phyloP scores from a whole-genome alignment of 768 basidiomycete genomes.

The Gelatoporia subvermispora region DNA sequence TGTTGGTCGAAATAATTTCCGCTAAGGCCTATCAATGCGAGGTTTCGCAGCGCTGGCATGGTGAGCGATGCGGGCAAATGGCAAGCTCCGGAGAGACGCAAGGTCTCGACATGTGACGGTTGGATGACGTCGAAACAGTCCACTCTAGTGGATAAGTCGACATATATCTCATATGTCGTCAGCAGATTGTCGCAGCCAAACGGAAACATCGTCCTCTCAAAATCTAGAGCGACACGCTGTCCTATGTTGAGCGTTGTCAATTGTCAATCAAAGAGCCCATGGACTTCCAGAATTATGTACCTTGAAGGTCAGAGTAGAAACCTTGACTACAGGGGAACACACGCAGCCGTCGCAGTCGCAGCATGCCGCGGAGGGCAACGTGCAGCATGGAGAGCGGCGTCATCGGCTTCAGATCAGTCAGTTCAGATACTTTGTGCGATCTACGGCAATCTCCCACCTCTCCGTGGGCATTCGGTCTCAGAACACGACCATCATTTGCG shows the following conservation, averaged over 20 bases:
- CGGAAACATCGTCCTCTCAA: conserved; percentile 37
- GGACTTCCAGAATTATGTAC: conserved; percentile 2
- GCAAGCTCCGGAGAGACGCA: conserved; percentile 34
- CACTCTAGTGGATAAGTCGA: conserved; percentile 26
- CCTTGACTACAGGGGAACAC: conserved; percentile 30
- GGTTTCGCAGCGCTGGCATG: conserved; percentile 22
- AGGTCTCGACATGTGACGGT: conserved; percentile 17
- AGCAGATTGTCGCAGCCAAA: conserved; percentile 12
- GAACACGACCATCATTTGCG: conserved; percentile 35
- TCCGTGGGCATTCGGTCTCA: not conserved
- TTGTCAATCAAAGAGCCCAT: not conserved
- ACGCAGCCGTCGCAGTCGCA: conserved; percentile 25
- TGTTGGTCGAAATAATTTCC: conserved; percentile 32
- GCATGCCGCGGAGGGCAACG: conserved; percentile 24
- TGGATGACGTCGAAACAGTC: conserved; percentile 26
- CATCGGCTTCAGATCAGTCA: not conserved
- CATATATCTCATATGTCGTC: conserved; percentile 28
- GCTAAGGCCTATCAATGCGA: conserved; percentile 29
- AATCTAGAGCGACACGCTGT: conserved; percentile 19
- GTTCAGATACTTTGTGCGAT: not conserved
- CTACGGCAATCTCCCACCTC: conserved; percentile 10
- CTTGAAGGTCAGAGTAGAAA: conserved; percentile 13
- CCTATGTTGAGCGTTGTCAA: not conserved
- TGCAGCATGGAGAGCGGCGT: conserved; percentile 29
- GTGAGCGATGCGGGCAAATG: conserved; percentile 9